Conservation (phyloP, 257 asterid genomes). For the Mentha longifolia region DNA sequence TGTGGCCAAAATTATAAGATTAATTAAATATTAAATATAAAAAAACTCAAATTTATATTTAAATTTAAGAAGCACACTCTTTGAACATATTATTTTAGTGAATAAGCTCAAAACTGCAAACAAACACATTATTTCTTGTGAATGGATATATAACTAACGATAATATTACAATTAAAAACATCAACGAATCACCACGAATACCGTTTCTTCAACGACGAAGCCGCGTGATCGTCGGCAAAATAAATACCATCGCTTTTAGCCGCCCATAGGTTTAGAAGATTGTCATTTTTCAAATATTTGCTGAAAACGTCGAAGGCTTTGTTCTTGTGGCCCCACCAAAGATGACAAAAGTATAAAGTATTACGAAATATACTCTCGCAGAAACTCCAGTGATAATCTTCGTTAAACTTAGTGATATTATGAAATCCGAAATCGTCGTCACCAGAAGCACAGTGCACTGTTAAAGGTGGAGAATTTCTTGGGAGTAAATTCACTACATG, state of each 20-base stretch:
- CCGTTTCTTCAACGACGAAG: neutral
- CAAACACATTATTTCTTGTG: too few relatives aligned
- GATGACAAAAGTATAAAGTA: neutral
- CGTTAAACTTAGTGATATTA: neutral
- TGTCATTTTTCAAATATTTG: neutral
- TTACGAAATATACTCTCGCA: neutral
- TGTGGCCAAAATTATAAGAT: too few relatives aligned
- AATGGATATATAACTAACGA: too few relatives aligned
- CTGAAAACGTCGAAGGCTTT: neutral
- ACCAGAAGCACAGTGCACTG: neutral
- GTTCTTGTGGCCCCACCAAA: neutral
- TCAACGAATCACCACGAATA: neutral
- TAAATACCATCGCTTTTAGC: neutral
- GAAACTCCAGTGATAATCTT: neutral
- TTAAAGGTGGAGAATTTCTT: neutral
- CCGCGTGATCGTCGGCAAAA: neutral
- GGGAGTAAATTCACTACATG: neutral
- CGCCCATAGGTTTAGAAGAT: neutral
- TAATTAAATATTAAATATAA: too few relatives aligned
- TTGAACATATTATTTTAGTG: too few relatives aligned
- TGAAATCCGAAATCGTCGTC: conserved; percentile 7
- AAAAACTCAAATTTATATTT: too few relatives aligned
- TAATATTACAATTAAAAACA: too few relatives aligned
- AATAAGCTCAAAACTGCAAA: too few relatives aligned
- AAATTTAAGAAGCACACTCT: too few relatives aligned